These are phyloP conservation scores for Kwoniella dejecticola DNA, from an alignment of 768 basidiomycete species.

Conservation along the genomic window DNA sequence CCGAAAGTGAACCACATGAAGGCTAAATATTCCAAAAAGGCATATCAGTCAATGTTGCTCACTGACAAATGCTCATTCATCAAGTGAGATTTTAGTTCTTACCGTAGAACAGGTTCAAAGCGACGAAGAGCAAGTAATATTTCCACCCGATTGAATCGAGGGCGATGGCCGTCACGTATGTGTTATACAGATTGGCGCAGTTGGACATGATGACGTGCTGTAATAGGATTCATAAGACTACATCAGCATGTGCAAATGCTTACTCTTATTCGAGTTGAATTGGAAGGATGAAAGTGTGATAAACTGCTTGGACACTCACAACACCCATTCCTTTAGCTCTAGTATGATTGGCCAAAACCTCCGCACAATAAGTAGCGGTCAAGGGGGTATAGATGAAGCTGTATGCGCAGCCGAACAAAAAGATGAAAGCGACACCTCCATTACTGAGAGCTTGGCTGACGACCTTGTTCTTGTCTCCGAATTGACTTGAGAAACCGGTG, in stretches of 20 bases:
- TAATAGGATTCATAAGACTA: neutral
- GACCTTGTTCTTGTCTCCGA: constrained; percentile 19
- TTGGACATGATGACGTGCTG: constrained; percentile 35
- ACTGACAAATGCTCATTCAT: neutral
- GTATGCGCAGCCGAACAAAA: constrained; percentile 63
- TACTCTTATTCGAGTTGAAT: neutral
- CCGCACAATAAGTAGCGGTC: constrained; percentile 64
- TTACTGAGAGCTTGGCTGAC: constrained; percentile 9
- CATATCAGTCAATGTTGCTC: neutral
- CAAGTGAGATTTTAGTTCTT: no score
- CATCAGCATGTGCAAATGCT: neutral
- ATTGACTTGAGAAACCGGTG: constrained; percentile 30
- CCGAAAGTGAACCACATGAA: constrained; percentile 47
- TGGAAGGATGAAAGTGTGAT: neutral
- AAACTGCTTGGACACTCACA: constrained; percentile 56
- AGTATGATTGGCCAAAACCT: constrained; percentile 63
- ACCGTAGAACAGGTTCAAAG: constrained; percentile 23
- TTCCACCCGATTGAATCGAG: constrained; percentile 30
- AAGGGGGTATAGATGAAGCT: constrained; percentile 65
- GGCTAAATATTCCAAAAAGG: constrained; percentile 8
- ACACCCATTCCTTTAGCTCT: constrained; percentile 68
- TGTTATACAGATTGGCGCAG: constrained; percentile 57
- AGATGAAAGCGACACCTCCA: constrained; percentile 39
- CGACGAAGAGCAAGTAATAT: constrained; percentile 39
- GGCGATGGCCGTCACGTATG: constrained; percentile 49